Evolutionary conservation across 345 rosid genomes (phyloP), one percentile per base, ranked within the genome.

Genomic region (Acer saccharum): DNA sequence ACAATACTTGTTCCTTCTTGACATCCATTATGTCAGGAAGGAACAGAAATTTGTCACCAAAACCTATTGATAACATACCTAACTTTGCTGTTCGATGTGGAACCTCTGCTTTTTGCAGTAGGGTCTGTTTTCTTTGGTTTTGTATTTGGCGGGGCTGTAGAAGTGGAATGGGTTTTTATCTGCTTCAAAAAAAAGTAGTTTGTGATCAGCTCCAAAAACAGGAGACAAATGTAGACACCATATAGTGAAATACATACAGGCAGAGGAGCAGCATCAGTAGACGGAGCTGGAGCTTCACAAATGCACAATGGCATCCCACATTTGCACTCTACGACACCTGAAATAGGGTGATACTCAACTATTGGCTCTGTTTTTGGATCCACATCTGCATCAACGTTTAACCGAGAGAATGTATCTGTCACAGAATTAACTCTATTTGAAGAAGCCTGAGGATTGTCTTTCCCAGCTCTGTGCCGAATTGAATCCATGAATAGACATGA

Each of bases 241-340:
- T 9, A 68, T 9, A 18, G 32, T 17, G 25, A 65, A 75, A 20
- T 21, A 20, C 62, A 61, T 82, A 92, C 93, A 84, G 77, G 88
- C 67, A 77, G 73, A 35, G 85, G 79, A 67, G 25, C 75, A 12
- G 79, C 71, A 44, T 80, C 86, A 6, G 72, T 76, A 0, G 87
- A 72, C 69, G 89, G 73, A 14, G 86, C 82, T 73, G 92, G 88
- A 79, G 95, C 88, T 76, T 88, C 91, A 77, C 98, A 89, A 64
- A 91, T 93, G 81, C 99, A 96, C 21, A 96, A 82, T 79, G 99
- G 99, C 99, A 96, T 92, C 43, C 98, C 99, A 75, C 97, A 96
- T 77, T 91, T 94, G 88, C 98, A 96, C 55, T 92, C 92, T 52
- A 80, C 41, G 66, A 71, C 85, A 61, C 81, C 73, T 57, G 81